Conservation (phyloP, 495 filamentous ascomycete genomes). For the Annulohypoxylon moriforme region DNA sequence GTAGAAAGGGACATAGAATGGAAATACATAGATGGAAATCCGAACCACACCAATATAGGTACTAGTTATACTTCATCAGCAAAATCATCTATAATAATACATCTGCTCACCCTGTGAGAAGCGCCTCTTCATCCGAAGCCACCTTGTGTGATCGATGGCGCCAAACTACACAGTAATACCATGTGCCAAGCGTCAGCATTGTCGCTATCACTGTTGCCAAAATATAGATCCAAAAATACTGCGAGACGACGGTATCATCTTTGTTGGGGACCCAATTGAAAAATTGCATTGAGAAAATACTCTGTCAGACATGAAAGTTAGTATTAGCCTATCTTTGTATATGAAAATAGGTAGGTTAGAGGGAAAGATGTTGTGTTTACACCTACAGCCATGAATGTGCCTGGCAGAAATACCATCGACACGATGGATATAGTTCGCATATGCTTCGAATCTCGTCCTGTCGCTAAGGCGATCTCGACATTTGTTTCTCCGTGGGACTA, state of each 20-base stretch:
- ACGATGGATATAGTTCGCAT: conserved; percentile 50
- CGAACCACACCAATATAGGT: background rate
- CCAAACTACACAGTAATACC: conserved; percentile 10
- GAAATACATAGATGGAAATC: background rate
- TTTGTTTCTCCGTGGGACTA: conserved; percentile 42
- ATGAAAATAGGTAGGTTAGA: background rate
- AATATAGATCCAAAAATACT: conserved; percentile 33
- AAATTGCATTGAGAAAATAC: conserved; percentile 37
- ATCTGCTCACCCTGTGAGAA: background rate
- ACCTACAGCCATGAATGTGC: conserved; percentile 50
- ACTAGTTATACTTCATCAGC: background rate
- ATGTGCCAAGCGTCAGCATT: background rate
- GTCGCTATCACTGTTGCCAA: conserved; percentile 17
- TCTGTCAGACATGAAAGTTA: background rate
- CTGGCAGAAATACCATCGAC: conserved; percentile 57
- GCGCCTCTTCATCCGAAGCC: background rate
- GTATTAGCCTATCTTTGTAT: background rate
- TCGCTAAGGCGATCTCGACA: conserved; percentile 43
- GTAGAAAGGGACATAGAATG: background rate
- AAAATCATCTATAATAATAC: background rate
- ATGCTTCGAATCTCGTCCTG: conserved; percentile 40
- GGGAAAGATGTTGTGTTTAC: too few relatives aligned
- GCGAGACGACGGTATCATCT: conserved; percentile 14
- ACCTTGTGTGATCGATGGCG: background rate
- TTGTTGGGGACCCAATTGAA: conserved; percentile 26